Base-by-base conservation (phyloP, 805 yeast genomes). In the Schizosaccharomyces lindneri region DNA sequence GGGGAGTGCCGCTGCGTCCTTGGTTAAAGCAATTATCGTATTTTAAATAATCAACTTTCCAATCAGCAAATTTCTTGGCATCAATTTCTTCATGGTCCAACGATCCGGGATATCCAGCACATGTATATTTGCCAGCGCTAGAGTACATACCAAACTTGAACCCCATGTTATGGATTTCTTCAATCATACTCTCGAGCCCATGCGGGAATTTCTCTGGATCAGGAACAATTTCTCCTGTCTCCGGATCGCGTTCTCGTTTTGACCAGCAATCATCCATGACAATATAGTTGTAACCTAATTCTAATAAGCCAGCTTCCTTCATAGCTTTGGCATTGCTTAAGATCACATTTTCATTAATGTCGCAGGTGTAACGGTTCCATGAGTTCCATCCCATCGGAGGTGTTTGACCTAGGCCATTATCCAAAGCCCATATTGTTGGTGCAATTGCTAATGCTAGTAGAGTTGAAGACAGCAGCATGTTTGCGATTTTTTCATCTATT, bases 61-160 rank as follows among this genome's bases (percentile, higher is more conserved):
- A 68, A 36, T 64, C 66, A 1, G 71, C 72, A 62, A 69, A 67
- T 9, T 67, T 65, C 4, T 62, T 46, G 43, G 73, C 72, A 62
- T 70, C 72, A 9, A 61, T 59, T 43, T 66, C 67, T 63, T 70
- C 72, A 59, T 69, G 61, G 55, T 65, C 69, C 27, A 70, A 65
- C 0, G 71, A 69, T 3, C 72, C 73, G 48, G 69, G 67, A 59
- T 68, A 69, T 6, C 71, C 68, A 39, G 68, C 71, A 63, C 72
- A 70, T 9, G 73, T 70, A 62, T 65, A 68, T 51, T 64, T 67
- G n/a, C 73, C 73, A 48, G 73, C 73, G 27, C 68, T 65, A 4
- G 71, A 68, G 63, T 70, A 70, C 71, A 70, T 70, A n/a, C 73
- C 73, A 60, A 67, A 70, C 48, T 67, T 64, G 51, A 70, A 65